phyloP scores from a whole-genome alignment of 441 rosid species.

The Codiaeum variegatum region DNA sequence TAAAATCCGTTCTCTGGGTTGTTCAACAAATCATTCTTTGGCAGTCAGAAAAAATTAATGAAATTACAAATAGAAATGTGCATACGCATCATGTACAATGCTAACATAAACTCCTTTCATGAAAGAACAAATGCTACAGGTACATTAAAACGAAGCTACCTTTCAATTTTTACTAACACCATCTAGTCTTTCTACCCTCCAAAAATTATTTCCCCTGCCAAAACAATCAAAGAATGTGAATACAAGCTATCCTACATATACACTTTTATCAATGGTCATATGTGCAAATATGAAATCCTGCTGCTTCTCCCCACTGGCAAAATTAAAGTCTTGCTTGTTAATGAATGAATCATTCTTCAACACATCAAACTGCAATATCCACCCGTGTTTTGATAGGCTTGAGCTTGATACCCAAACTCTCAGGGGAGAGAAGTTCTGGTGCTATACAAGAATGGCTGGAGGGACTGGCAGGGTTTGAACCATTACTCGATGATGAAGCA shows the following conservation, averaged over 20 bases:
- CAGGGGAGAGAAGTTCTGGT: conserved; percentile 57
- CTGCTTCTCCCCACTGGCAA: background rate
- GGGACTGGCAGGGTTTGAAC: conserved; percentile 41
- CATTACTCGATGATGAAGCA: conserved; percentile 32
- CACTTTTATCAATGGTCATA: conserved; percentile 9
- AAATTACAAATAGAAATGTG: background rate
- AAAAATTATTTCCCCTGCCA: conserved; percentile 17
- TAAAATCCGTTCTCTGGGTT: too few species aligned
- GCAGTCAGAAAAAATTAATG: background rate
- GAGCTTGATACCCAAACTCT: conserved; percentile 61
- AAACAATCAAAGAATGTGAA: conserved; percentile 28
- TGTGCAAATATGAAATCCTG: conserved; percentile 21
- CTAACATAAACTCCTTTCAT: background rate
- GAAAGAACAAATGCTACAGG: background rate
- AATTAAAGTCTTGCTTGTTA: background rate
- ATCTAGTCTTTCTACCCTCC: conserved; percentile 8
- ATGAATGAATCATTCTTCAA: conserved; percentile 1
- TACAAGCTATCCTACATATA: background rate
- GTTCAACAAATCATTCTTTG: background rate
- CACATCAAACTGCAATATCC: conserved; percentile 23
- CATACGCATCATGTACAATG: background rate
- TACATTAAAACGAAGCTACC: background rate
- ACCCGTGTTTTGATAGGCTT: conserved; percentile 60
- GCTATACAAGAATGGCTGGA: conserved; percentile 39
- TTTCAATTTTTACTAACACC: background rate